Evolutionary conservation across 1,284 basidiomycete genomes (phyloP).

Genomic region (Ganoderma sinense): DNA sequence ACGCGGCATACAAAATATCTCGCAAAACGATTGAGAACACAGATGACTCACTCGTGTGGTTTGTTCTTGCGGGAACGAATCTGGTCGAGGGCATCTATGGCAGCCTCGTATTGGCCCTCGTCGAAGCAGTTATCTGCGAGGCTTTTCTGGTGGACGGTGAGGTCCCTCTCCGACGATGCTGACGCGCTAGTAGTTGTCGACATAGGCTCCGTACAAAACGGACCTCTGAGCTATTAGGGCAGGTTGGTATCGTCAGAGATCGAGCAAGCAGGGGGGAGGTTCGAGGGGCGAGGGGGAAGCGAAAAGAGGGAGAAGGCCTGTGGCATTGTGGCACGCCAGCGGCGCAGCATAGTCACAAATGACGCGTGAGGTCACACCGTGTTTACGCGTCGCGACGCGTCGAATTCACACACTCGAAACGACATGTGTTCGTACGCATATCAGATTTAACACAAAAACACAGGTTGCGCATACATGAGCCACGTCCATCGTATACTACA

Average conservation of each 20-base stretch:
- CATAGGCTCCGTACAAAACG: not conserved
- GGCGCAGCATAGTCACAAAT: conserved; percentile 4
- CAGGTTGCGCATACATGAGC: not conserved
- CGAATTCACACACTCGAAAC: not conserved
- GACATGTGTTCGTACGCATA: not conserved
- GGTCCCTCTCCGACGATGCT: conserved; percentile 50
- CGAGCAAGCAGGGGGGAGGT: not conserved
- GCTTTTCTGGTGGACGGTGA: conserved; percentile 61
- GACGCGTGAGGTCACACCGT: conserved; percentile 25
- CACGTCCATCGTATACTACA: not conserved
- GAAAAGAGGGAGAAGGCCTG: not conserved
- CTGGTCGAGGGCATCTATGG: conserved; percentile 64
- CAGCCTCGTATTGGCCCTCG: conserved; percentile 74
- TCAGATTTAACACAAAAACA: not conserved
- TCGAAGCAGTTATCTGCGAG: conserved; percentile 76
- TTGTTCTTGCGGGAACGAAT: conserved; percentile 60
- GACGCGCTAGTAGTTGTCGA: conserved; percentile 3
- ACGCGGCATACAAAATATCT: not conserved
- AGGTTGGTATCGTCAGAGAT: not conserved
- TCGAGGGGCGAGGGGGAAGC: not conserved
- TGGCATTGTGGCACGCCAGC: not conserved
- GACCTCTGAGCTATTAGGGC: not conserved
- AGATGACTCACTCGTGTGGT: conserved; percentile 57
- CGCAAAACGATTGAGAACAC: not conserved
- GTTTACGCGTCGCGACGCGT: conserved; percentile 6